Conservation (phyloP, 1,284 basidiomycete species). For the Vanrija pseudolonga region DNA sequence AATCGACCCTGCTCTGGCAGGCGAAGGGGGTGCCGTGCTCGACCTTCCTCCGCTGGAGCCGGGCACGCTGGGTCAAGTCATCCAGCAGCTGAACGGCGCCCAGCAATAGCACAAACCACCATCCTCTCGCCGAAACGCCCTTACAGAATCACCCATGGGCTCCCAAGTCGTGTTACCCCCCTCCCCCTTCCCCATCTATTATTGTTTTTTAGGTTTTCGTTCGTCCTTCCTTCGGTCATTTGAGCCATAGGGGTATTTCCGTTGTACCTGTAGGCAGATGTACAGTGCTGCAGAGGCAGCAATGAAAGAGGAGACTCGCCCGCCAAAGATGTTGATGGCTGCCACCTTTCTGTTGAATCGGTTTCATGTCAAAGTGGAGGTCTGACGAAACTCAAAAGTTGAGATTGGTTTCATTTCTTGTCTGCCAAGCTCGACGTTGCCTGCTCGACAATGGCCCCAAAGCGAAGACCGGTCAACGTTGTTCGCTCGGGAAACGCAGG, state of each 20-base stretch:
- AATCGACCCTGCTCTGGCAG: background rate
- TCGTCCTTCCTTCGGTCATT: background rate
- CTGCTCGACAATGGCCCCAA: conserved; percentile 59
- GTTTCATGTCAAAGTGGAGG: too few relatives aligned
- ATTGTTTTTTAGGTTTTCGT: background rate
- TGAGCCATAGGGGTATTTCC: background rate
- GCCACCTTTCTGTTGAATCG: too few relatives aligned
- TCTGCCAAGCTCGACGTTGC: too few relatives aligned
- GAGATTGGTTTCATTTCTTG: too few relatives aligned
- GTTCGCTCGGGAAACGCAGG: conserved; percentile 82
- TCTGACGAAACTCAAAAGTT: too few relatives aligned
- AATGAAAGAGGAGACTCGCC: background rate
- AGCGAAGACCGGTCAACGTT: conserved; percentile 59
- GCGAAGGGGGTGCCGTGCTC: conserved; percentile 3
- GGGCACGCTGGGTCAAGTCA: conserved; percentile 20
- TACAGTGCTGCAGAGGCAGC: background rate
- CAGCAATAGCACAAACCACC: background rate
- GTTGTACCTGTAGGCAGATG: background rate
- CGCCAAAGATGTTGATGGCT: too few relatives aligned
- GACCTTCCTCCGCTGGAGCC: conserved; percentile 14
- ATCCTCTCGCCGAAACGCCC: background rate
- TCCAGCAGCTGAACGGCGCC: conserved; percentile 18
- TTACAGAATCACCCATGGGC: background rate
- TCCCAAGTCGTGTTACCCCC: too few relatives aligned
- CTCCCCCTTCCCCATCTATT: background rate